phyloP scores from a whole-genome alignment of 306 rosid species.

The Quercus gilva region DNA sequence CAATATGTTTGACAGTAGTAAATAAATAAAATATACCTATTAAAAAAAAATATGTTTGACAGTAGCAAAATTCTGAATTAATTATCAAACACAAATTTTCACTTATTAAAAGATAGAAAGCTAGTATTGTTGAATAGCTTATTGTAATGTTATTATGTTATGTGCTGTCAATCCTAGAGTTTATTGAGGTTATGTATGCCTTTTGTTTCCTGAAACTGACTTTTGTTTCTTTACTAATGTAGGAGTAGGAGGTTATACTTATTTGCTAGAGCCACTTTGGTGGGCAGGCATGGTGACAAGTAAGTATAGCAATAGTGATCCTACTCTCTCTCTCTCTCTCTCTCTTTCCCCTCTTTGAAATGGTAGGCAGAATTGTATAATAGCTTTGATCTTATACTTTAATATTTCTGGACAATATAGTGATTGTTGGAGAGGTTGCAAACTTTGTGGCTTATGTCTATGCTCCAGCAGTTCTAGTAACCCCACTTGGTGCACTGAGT shows the following conservation, averaged over 20 bases:
- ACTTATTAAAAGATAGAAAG: background rate
- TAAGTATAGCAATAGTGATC: slow-evolving; percentile 34
- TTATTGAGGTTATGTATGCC: slow-evolving; percentile 1
- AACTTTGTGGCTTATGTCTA: slow-evolving; percentile 90
- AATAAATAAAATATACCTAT: background rate
- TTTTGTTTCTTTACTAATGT: slow-evolving; percentile 19
- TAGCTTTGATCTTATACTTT: slow-evolving; percentile 20
- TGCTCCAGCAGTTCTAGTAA: slow-evolving; percentile 93
- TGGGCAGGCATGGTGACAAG: slow-evolving; percentile 98
- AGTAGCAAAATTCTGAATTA: background rate
- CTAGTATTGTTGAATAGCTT: background rate
- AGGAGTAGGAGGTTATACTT: slow-evolving; percentile 92
- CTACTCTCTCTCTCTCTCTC: slow-evolving; percentile 1
- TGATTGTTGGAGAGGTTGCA: slow-evolving; percentile 91
- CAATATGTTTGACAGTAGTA: background rate
- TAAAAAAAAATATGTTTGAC: background rate
- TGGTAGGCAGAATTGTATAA: background rate
- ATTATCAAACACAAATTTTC: background rate
- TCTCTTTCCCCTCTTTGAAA: slow-evolving; percentile 3
- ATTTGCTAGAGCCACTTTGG: slow-evolving; percentile 92
- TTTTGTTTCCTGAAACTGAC: background rate
- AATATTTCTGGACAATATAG: slow-evolving; percentile 35
- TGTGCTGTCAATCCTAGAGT: background rate
- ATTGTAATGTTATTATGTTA: background rate
- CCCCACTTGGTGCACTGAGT: slow-evolving; percentile 96